Evolutionary conservation across 2,329 filamentous ascomycete species (phyloP).

Genomic region (Botrytis fabae): DNA sequence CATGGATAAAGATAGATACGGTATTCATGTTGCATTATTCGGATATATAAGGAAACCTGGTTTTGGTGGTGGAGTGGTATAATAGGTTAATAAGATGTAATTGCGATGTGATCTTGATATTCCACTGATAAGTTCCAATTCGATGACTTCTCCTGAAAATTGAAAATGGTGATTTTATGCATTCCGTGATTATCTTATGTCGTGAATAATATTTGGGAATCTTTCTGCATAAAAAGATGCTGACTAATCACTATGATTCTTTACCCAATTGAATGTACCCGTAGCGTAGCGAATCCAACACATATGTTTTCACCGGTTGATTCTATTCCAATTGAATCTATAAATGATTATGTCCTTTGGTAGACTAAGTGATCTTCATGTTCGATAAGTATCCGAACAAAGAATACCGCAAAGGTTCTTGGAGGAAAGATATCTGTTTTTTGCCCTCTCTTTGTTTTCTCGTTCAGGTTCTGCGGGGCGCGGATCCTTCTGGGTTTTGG

Average conservation of each 20-base stretch:
- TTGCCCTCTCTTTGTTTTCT: not conserved
- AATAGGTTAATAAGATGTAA: not conserved
- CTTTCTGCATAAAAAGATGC: not conserved
- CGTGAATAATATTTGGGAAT: not conserved
- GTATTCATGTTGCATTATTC: not conserved
- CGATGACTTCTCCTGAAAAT: not conserved
- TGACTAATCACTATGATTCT: not conserved
- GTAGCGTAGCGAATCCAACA: not conserved
- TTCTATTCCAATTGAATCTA: not conserved
- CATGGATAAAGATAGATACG: slow-evolving; percentile 1
- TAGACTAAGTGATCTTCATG: not conserved
- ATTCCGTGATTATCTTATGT: not conserved
- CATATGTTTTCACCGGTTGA: not conserved
- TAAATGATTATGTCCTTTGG: not conserved
- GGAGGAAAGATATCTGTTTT: not conserved
- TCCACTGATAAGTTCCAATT: not conserved
- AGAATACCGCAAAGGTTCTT: not conserved
- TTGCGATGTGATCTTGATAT: not conserved
- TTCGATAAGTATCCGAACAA: not conserved
- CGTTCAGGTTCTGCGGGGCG: not conserved
- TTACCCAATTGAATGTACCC: not conserved
- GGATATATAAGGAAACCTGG: not conserved
- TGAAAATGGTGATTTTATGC: not conserved
- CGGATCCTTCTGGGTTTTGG: not conserved
- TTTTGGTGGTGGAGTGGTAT: not conserved